Evolutionary conservation across 164 flowering plant species (phyloP).

Genomic region (Kingdonia uniflora): DNA sequence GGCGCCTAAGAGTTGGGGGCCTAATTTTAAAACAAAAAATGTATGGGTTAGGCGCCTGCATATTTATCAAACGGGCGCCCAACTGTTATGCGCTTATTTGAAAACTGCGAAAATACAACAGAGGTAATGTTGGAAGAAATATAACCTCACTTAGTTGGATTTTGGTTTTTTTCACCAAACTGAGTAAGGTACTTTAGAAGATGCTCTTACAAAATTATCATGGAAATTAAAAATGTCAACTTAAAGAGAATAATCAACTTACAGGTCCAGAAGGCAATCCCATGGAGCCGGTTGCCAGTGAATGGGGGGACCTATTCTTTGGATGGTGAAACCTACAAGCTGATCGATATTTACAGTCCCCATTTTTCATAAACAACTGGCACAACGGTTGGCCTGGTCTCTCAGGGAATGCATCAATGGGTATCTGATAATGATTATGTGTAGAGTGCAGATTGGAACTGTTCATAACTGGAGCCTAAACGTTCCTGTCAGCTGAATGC

Average conservation of each 20-base stretch:
- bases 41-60: too few relatives aligned
- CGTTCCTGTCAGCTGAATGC: conserved; percentile 34
- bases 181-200: too few relatives aligned
- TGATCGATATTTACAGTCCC: conserved; percentile 77
- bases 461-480: conserved; percentile 28
- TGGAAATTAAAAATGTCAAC: too few relatives aligned
- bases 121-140: too few relatives aligned
- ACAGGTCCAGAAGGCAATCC: conserved; percentile 94
- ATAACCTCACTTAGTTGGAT: too few relatives aligned
- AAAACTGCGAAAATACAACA: too few relatives aligned
- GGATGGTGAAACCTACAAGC: conserved; percentile 91
- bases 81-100: too few relatives aligned
- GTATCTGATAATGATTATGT: conserved; percentile 30
- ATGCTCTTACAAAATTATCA: too few relatives aligned
- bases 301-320: conserved; percentile 30
- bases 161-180: too few relatives aligned
- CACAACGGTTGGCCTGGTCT: conserved; percentile 88
- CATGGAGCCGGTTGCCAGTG: conserved; percentile 46
- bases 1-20: too few relatives aligned
- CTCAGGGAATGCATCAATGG: conserved; percentile 68
- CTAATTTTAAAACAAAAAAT: too few relatives aligned
- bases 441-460: conserved; percentile 19
- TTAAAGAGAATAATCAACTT: conserved; percentile 22
- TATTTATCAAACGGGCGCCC: too few relatives aligned
- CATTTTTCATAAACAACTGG: conserved; percentile 63